Conservation (phyloP, 2,329 filamentous ascomycete species). For the Leptoxyphium fumago region DNA sequence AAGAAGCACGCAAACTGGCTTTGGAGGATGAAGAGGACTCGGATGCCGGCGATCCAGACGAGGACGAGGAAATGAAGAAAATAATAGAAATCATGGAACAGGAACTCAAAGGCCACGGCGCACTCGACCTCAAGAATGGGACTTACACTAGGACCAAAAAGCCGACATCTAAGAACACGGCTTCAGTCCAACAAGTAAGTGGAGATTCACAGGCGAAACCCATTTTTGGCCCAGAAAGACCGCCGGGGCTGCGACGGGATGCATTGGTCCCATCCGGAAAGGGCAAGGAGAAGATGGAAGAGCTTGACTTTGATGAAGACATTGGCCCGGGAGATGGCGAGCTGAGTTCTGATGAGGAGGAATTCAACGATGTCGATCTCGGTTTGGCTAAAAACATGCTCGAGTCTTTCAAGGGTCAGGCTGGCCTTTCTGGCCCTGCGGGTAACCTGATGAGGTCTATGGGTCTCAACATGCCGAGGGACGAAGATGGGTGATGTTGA, state of each 20-base stretch:
- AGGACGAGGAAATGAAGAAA: conserved; percentile 48
- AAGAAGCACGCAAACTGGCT: conserved; percentile 21
- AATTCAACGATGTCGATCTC: conserved; percentile 64
- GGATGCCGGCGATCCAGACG: conserved; percentile 28
- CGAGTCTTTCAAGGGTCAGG: conserved; percentile 85
- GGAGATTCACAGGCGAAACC: conserved; percentile 3
- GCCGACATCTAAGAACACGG: neutral
- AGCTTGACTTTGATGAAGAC: conserved; percentile 21
- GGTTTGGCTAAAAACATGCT: conserved; percentile 82
- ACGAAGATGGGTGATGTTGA: conserved; percentile 45
- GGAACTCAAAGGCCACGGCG: conserved; percentile 55
- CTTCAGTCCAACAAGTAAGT: neutral
- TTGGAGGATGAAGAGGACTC: conserved; percentile 27
- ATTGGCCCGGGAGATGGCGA: conserved; percentile 23
- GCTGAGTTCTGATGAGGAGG: conserved; percentile 26
- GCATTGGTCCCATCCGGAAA: conserved; percentile 9
- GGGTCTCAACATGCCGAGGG: conserved; percentile 66
- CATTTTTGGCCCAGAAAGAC: conserved; percentile 17
- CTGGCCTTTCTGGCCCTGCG: conserved; percentile 68
- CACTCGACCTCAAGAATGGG: conserved; percentile 35
- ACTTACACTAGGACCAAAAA: conserved; percentile 14
- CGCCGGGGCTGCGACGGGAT: conserved; percentile 10
- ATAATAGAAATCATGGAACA: conserved; percentile 56
- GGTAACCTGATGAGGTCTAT: conserved; percentile 78
- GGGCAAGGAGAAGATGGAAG: conserved; percentile 15